Evolutionary conservation across 2,329 filamentous ascomycete genomes (phyloP).

Genomic region (Trichoderma hamatum): DNA sequence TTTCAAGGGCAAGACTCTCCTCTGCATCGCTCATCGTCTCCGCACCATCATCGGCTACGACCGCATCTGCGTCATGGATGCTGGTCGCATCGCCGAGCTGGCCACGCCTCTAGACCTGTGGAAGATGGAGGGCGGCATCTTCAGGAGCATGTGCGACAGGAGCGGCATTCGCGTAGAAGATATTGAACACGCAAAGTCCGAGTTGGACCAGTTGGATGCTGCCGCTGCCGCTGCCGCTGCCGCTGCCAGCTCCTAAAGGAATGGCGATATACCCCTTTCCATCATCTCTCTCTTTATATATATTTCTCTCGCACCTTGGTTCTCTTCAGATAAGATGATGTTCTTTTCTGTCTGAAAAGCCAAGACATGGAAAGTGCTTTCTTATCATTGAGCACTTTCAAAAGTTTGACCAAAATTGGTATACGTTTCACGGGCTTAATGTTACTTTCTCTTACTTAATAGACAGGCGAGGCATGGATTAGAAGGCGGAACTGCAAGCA

Average conservation of each 20-base stretch:
- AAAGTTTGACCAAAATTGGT: not conserved
- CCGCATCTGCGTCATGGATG: slow-evolving; percentile 95
- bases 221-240: not conserved
- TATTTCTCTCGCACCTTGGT: not conserved
- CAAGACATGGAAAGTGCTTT: not conserved
- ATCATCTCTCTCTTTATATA: not conserved
- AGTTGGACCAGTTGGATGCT: slow-evolving; percentile 33
- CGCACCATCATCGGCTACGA: slow-evolving; percentile 94
- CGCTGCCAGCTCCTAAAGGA: not conserved
- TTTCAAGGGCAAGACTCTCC: slow-evolving; percentile 82
- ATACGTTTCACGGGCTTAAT: not conserved
- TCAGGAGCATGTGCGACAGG: slow-evolving; percentile 85
- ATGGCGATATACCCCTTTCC: slow-evolving; percentile 7
- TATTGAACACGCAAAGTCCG: slow-evolving; percentile 50
- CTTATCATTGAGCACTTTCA: not conserved
- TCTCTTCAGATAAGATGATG: not conserved
- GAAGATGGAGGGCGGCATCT: slow-evolving; percentile 70
- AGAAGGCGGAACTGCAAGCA: not conserved
- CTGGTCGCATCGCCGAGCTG: slow-evolving; percentile 83
- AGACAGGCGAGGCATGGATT: not conserved
- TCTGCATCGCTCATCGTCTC: slow-evolving; percentile 91
- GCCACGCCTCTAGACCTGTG: slow-evolving; percentile 76
- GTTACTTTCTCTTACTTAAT: not conserved
- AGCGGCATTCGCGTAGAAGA: slow-evolving; percentile 71
- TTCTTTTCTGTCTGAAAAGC: not conserved